Percentiles rank a stretch among this genome's conserved stretches.
phyloP scores from a whole-genome alignment of 176 grass and related monocot genomes.

The Tuctoria greenei region DNA sequence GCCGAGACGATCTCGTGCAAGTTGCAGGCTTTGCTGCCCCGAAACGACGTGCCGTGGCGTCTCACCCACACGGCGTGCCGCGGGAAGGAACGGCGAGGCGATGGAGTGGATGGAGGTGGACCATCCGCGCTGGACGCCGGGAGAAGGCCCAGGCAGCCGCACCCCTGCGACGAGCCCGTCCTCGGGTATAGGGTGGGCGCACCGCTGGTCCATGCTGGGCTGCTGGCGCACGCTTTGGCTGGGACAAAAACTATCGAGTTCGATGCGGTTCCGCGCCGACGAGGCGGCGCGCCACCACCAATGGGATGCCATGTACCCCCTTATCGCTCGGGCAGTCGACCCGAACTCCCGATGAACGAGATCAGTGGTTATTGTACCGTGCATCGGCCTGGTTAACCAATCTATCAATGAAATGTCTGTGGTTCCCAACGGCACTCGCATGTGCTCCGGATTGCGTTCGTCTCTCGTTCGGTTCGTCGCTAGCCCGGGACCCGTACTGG shows the following conservation, averaged over 20 bases:
- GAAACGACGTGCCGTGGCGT: not conserved
- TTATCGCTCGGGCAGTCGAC: not conserved
- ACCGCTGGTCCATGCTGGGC: constrained; percentile 17
- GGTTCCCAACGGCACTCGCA: constrained; percentile 32
- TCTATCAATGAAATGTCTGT: constrained; percentile 26
- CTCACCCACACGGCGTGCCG: constrained; percentile 6
- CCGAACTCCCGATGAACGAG: not conserved
- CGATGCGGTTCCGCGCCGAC: not conserved
- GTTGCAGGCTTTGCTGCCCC: not conserved
- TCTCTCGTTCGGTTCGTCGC: not conserved
- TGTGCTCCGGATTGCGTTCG: constrained; percentile 4
- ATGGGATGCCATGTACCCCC: not conserved
- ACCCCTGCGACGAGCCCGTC: constrained; percentile 5
- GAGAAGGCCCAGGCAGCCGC: constrained; percentile 17
- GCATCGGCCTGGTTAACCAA: constrained; percentile 11
- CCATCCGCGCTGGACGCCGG: not conserved
- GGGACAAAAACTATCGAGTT: not conserved
- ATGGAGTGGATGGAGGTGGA: not conserved
- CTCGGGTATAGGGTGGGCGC: not conserved
- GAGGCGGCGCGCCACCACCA: not conserved
- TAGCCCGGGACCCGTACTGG: constrained; percentile 24
- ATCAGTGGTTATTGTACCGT: not conserved
- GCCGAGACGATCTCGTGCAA: not conserved
- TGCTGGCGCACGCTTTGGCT: not conserved
- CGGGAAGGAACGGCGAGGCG: not conserved